Evolutionary conservation across 2,329 filamentous ascomycete species (phyloP).

Genomic region (Penicillium sp.): DNA sequence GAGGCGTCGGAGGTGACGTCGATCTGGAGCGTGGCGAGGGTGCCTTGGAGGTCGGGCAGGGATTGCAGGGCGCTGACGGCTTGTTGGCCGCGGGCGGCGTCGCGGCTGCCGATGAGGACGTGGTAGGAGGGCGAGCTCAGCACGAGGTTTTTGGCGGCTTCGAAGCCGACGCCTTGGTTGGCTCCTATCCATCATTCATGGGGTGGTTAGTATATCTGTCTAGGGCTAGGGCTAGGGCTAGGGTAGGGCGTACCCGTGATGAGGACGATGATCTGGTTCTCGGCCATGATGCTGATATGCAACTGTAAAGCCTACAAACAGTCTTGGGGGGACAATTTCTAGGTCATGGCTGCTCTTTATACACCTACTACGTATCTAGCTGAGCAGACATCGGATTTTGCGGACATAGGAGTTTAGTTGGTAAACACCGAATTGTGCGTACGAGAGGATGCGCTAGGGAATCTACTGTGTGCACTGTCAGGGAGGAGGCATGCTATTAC

Average conservation of each 20-base stretch:
- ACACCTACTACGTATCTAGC: too few species aligned
- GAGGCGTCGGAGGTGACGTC: slow-evolving; percentile 50
- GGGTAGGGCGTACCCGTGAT: slow-evolving; percentile 8
- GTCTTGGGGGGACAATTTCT: too few species aligned
- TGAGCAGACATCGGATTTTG: too few species aligned
- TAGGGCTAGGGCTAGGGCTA: too few species aligned
- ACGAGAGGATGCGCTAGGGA: too few species aligned
- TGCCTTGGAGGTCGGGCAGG: slow-evolving; percentile 11
- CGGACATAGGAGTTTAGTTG: too few species aligned
- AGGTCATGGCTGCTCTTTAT: too few species aligned
- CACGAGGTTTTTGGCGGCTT: slow-evolving; percentile 14
- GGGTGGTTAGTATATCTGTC: neutral
- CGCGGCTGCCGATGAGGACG: slow-evolving; percentile 19
- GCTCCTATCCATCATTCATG: neutral
- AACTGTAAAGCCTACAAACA: too few species aligned
- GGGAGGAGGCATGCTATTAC: too few species aligned
- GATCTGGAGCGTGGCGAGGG: slow-evolving; percentile 26
- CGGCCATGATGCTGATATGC: slow-evolving; percentile 3
- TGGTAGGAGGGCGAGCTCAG: slow-evolving; percentile 18
- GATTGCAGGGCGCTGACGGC: slow-evolving; percentile 12
- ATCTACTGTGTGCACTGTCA: too few species aligned
- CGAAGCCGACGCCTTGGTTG: slow-evolving; percentile 14
- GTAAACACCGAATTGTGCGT: too few species aligned
- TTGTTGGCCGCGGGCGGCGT: slow-evolving; percentile 12
- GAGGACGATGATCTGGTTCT: slow-evolving; percentile 13